These are phyloP conservation scores for Verticillium tricorpus DNA, from an alignment of 2,329 filamentous ascomycete genomes.

Conservation along the genomic window DNA sequence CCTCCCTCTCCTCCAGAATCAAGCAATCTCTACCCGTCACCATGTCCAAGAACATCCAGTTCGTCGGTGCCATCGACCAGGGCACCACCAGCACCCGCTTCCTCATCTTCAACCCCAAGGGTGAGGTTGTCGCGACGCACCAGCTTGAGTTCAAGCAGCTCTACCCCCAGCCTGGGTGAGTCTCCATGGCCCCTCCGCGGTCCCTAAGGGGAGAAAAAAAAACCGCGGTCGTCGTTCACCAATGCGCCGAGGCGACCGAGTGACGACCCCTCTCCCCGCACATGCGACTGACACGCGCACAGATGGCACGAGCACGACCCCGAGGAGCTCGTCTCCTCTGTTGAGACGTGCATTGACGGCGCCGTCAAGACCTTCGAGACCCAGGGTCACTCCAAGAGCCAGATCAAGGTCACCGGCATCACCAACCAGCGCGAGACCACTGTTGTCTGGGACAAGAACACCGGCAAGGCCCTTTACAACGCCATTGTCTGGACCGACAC, in stretches of 20 bases:
- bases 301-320: constrained; percentile 88
- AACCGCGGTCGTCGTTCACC: not conserved
- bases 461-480: constrained; percentile 72
- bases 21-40: not conserved
- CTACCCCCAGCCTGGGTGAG: constrained; percentile 71
- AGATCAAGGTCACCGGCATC: constrained; percentile 73
- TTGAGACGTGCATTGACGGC: constrained; percentile 71
- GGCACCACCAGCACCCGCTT: constrained; percentile 76
- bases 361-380: constrained; percentile 65
- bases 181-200: not conserved
- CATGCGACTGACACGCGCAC: constrained; percentile 7
- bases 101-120: constrained; percentile 69
- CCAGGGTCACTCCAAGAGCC: constrained; percentile 59
- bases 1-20: constrained; percentile 12
- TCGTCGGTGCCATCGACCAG: constrained; percentile 75
- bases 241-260: not conserved
- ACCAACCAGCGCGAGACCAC: constrained; percentile 84
- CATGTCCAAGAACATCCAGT: constrained; percentile 32
- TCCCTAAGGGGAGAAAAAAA: not conserved
- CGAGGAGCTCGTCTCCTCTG: constrained; percentile 66
- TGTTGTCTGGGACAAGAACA: constrained; percentile 73
- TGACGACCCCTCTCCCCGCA: not conserved
- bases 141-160: constrained; percentile 73
- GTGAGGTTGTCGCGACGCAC: constrained; percentile 66
- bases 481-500: constrained; percentile 85